phyloP scores from a whole-genome alignment of 176 grass and related monocot species.

The Elaeis guineensis region DNA sequence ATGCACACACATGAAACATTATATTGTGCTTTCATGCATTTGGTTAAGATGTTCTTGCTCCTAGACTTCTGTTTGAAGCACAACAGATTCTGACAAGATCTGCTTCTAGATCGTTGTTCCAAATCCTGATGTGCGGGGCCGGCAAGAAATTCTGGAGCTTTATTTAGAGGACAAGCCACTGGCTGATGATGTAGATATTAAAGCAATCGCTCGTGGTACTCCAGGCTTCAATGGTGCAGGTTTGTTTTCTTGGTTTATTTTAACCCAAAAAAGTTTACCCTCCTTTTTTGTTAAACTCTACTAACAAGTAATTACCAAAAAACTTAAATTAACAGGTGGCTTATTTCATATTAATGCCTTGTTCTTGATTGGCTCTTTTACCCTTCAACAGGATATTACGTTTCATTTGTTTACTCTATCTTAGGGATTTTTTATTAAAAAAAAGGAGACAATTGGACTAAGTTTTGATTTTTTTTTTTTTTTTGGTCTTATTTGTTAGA shows the following conservation, averaged over 20 bases:
- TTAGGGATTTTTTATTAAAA: no score
- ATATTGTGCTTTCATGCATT: neutral
- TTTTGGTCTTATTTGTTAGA: slow-evolving; percentile 29
- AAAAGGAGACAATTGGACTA: no score
- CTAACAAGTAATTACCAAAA: no score
- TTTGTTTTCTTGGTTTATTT: slow-evolving; percentile 13
- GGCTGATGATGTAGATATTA: slow-evolving; percentile 69
- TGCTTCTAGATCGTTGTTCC: slow-evolving; percentile 89
- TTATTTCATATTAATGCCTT: no score
- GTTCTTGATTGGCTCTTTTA: no score
- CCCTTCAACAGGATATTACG: no score
- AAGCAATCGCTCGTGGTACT: slow-evolving; percentile 79
- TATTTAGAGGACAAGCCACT: slow-evolving; percentile 97
- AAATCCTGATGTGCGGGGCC: slow-evolving; percentile 75
- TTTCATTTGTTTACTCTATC: no score
- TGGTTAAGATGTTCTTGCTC: slow-evolving; percentile 1
- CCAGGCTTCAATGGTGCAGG: slow-evolving; percentile 98
- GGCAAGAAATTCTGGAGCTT: slow-evolving; percentile 91
- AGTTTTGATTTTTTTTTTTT: neutral
- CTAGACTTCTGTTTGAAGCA: neutral
- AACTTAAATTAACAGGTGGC: no score
- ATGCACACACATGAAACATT: no score
- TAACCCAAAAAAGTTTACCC: no score
- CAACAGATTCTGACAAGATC: slow-evolving; percentile 10
- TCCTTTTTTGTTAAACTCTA: no score